phyloP scores from a whole-genome alignment of 2,329 filamentous ascomycete genomes.

The Aspergillaceae sp. region DNA sequence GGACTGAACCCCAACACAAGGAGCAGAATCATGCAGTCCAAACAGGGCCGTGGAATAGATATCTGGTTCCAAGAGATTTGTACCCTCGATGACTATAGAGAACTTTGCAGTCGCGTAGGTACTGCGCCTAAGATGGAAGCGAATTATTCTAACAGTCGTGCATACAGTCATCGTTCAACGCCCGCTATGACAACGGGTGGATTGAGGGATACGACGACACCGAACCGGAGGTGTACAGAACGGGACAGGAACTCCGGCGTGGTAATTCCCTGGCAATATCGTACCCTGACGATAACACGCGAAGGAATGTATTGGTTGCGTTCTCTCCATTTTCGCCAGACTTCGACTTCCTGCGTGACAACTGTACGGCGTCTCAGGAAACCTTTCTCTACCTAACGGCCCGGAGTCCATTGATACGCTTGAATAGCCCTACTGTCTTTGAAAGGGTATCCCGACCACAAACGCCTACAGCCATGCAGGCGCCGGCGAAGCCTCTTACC shows the following conservation, averaged over 20 bases:
- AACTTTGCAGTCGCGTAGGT: constrained; percentile 21
- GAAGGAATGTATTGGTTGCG: constrained; percentile 17
- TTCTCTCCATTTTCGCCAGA: constrained; percentile 18
- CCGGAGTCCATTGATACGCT: constrained; percentile 9
- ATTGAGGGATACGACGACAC: constrained; percentile 28
- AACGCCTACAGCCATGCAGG: neutral
- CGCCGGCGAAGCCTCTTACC: neutral
- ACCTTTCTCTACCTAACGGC: constrained; percentile 16
- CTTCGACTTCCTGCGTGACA: constrained; percentile 18
- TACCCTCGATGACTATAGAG: constrained; percentile 18
- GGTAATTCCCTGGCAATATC: constrained; percentile 23
- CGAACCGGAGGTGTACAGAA: constrained; percentile 14
- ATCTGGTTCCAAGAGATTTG: constrained; percentile 28
- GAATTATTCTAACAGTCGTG: neutral
- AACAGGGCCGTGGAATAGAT: constrained; percentile 9
- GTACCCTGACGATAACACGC: constrained; percentile 7
- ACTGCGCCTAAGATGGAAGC: too few relatives aligned
- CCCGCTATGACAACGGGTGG: constrained; percentile 21
- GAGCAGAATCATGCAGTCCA: constrained; percentile 12
- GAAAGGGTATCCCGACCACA: neutral
- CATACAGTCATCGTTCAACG: constrained; percentile 4
- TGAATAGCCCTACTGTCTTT: neutral
- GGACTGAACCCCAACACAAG: constrained; percentile 11
- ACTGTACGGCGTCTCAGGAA: neutral
- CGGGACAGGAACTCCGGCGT: constrained; percentile 19